Percentiles rank a stretch among this genome's conserved stretches.
phyloP scores from a whole-genome alignment of 2,329 filamentous ascomycete species.

The Fusarium musae region DNA sequence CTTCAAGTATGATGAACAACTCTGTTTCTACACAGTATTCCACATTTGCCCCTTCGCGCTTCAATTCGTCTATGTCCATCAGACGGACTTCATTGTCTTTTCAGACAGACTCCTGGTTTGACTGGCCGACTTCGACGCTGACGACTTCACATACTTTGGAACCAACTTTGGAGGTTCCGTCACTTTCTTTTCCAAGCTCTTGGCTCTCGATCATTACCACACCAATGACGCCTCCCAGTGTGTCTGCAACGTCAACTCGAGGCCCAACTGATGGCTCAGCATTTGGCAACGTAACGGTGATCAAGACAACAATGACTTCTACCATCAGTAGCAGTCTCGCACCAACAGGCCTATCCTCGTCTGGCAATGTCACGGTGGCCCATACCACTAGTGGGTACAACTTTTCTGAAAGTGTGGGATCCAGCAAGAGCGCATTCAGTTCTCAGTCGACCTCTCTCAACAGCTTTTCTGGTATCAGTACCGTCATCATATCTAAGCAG shows the following conservation, averaged over 20 bases:
- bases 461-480: constrained; percentile 15
- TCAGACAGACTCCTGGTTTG: constrained; percentile 4
- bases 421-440: background rate
- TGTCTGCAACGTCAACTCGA: constrained; percentile 1
- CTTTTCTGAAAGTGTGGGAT: constrained; percentile 9
- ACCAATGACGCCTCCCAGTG: constrained; percentile 17
- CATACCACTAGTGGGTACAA: constrained; percentile 26
- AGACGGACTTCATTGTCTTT: background rate
- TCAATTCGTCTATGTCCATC: constrained; percentile 7
- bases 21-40: constrained; percentile 9
- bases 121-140: constrained; percentile 35
- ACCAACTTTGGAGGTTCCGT: background rate
- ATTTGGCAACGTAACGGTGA: constrained; percentile 5
- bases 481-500: constrained; percentile 12
- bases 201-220: constrained; percentile 18
- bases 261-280: background rate
- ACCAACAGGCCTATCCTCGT: constrained; percentile 3
- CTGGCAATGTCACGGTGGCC: constrained; percentile 11
- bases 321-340: constrained; percentile 25
- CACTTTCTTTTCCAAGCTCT: constrained; percentile 14
- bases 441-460: background rate
- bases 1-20: constrained; percentile 1
- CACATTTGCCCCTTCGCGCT: constrained; percentile 4
- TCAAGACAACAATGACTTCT: constrained; percentile 22
- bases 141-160: background rate